phyloP scores from a whole-genome alignment of 805 yeast species.

The Pichia rugopelliculosa region DNA sequence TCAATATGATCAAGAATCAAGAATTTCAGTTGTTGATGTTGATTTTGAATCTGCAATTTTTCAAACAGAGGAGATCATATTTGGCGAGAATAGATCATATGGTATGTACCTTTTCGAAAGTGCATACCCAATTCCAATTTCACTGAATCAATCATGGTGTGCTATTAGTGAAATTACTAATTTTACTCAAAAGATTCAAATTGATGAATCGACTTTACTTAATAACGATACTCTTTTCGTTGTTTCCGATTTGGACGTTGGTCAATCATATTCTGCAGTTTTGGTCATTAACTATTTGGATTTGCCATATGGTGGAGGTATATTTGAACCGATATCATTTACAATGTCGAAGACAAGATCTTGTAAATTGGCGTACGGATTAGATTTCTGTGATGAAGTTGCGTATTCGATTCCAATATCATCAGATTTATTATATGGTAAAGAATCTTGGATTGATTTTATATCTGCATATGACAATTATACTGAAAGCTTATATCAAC shows the following conservation, averaged over 20 bases:
- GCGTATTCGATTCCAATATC: constrained; percentile 79
- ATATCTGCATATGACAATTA: constrained; percentile 52
- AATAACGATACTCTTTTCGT: constrained; percentile 42
- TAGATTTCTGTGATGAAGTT: constrained; percentile 72
- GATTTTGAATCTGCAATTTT: constrained; percentile 63
- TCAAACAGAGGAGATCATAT: constrained; percentile 38
- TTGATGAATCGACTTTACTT: constrained; percentile 12
- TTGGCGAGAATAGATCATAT: constrained; percentile 16
- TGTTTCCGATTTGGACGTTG: constrained; percentile 50
- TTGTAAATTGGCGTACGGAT: constrained; percentile 67
- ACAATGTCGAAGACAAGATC: constrained; percentile 45
- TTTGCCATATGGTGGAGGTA: constrained; percentile 48
- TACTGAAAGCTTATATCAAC: constrained; percentile 48
- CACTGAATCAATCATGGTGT: constrained; percentile 56
- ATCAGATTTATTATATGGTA: constrained; percentile 19
- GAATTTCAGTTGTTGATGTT: constrained; percentile 56
- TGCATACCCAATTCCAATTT: constrained; percentile 30
- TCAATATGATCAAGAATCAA: constrained; percentile 58
- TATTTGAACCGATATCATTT: constrained; percentile 51
- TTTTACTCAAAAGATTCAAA: constrained; percentile 14
- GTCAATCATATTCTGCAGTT: constrained; percentile 58
- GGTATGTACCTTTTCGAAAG: constrained; percentile 42
- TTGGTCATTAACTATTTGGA: constrained; percentile 43
- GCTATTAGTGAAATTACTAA: constrained; percentile 45
- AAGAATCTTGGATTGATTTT: constrained; percentile 29